Base-by-base conservation (phyloP, 306 rosid species). In the Quercus aquifolioides region DNA sequence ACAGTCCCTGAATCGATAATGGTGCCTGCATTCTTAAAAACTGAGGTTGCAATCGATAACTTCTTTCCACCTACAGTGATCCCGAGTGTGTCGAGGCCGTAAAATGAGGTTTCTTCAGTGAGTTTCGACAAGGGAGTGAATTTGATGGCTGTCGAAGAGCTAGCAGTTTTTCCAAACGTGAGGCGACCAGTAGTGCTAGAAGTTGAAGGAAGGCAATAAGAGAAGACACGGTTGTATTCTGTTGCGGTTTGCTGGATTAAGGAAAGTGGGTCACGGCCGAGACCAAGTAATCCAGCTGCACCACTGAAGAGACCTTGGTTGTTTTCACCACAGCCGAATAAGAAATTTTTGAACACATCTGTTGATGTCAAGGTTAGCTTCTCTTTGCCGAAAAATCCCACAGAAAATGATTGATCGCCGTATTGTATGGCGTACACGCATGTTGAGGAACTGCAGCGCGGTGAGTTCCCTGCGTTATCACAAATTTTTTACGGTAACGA, bases 1-100 rank as follows among this genome's bases (percentile, higher is more conserved):
- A 91, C 94, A 3, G 98, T 91, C 23, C 97, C 98, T 2, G 98
- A 91, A 77, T 93, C 98, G 5, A 93, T 90, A 21, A 93, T 79
- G 17, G 85, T 64, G 7, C 97, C 94, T 0, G 89, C 73, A 0
- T 81, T 0, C 25, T 89, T 78, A 75, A 90, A 93, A 0, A 82
- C 72, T 8, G 90, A 70, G 3, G 88, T 7, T 7, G 92, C 52
- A 3, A 87, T 64, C 0, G 91, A 62, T 12, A 94, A 59, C 2
- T 52, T 77, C 7, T 17, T 6, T 5, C 91, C 93, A 0, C 55
- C 81, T 5, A 94, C 85, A 14, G 71, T 21, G 33, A 94, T 83
- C 2, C 89, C 91, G 2, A 75, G 11, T 0, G 89, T 35, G 52
- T 81, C 76, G 0, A 92, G 79, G 38, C 87, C 92, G 56, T 94